Conservation (phyloP, 441 rosid genomes). For the Brassica balearica region DNA sequence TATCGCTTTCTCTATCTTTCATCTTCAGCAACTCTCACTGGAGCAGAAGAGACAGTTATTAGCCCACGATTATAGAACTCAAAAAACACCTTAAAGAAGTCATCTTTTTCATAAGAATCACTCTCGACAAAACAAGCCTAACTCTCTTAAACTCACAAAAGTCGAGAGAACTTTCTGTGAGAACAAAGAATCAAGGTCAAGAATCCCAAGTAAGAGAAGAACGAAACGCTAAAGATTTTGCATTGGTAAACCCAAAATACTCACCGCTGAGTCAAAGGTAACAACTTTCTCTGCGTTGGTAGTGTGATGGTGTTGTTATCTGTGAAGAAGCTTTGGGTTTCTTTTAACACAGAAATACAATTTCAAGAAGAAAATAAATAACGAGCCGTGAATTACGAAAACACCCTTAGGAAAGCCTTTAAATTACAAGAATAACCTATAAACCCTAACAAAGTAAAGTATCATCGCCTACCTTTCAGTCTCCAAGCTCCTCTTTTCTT, state of each 20-base stretch:
- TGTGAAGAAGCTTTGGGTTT: background rate
- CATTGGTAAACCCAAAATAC: conserved; percentile 24
- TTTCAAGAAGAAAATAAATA: too few relatives aligned
- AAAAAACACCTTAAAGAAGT: background rate
- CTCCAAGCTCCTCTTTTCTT: too few relatives aligned
- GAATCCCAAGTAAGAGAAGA: background rate
- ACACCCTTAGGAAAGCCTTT: background rate
- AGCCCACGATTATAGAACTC: background rate
- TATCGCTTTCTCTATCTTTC: conserved; percentile 54
- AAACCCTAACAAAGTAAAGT: conserved; percentile 13
- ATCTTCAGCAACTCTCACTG: conserved; percentile 28
- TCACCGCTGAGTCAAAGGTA: conserved; percentile 29
- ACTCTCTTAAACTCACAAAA: background rate
- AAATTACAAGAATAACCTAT: conserved; percentile 27
- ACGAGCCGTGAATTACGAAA: background rate
- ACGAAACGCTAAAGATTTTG: background rate
- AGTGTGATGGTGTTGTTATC: background rate
- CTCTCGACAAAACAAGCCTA: background rate
- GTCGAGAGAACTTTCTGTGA: background rate
- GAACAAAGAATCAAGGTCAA: background rate
- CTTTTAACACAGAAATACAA: too few relatives aligned
- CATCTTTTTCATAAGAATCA: background rate
- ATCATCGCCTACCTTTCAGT: too few relatives aligned
- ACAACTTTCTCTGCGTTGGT: conserved; percentile 10
- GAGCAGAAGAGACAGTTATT: background rate